Conservation (phyloP, 495 filamentous ascomycete genomes). For the Podospora sp. region DNA sequence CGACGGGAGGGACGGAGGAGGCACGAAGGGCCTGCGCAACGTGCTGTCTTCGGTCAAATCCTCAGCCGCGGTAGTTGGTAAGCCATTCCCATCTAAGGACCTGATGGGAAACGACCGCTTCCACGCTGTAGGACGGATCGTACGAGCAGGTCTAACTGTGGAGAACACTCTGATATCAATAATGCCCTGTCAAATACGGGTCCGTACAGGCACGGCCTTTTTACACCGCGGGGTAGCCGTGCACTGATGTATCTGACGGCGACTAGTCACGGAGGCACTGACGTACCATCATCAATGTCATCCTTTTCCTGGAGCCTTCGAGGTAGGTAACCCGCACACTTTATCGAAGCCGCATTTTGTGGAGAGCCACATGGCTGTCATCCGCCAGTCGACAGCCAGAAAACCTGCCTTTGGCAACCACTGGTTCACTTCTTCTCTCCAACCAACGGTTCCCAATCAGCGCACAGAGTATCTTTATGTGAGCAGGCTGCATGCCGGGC, state of each 20-base stretch:
- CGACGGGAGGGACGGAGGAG: neutral
- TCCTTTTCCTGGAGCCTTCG: neutral
- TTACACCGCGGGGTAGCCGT: no score
- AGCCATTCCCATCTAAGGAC: no score
- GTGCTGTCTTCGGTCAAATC: neutral
- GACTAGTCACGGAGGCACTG: no score
- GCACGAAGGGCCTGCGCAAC: neutral
- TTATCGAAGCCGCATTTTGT: neutral
- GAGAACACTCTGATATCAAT: no score
- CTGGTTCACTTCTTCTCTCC: neutral
- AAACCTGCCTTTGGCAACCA: neutral
- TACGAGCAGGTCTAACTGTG: no score
- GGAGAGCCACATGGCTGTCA: conserved; percentile 8
- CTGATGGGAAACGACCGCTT: no score
- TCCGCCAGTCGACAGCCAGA: conserved; percentile 8
- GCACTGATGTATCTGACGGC: no score
- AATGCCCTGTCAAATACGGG: no score
- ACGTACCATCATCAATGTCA: no score
- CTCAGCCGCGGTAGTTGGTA: no score
- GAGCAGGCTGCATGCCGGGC: neutral
- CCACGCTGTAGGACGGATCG: no score
- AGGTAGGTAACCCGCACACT: neutral
- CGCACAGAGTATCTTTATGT: conserved; percentile 1
- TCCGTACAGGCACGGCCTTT: no score
- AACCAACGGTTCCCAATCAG: neutral